Conservation (phyloP, 306 rosid genomes). For the Glycine soja region DNA sequence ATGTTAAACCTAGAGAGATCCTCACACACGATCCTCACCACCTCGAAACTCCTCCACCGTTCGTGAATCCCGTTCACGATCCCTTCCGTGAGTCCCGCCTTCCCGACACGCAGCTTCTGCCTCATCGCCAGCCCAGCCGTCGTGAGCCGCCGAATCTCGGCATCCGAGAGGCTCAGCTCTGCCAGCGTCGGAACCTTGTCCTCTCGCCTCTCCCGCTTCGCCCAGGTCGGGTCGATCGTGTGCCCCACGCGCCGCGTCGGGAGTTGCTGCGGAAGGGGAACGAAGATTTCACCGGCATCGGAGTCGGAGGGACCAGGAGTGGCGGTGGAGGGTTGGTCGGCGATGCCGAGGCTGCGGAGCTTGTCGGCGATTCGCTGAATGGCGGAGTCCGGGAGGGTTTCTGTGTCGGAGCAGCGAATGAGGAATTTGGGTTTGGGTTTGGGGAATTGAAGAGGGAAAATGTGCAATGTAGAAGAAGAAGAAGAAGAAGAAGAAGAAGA, state of each 20-base stretch:
- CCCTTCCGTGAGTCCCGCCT: slow-evolving; percentile 93
- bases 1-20: slow-evolving; percentile 81
- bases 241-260: slow-evolving; percentile 76
- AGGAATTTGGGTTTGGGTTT: slow-evolving; percentile 51
- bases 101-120: slow-evolving; percentile 81
- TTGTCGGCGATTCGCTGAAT: slow-evolving; percentile 87
- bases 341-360: slow-evolving; percentile 85
- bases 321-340: slow-evolving; percentile 46
- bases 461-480: slow-evolving; percentile 44
- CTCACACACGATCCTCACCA: slow-evolving; percentile 79
- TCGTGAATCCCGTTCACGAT: slow-evolving; percentile 90
- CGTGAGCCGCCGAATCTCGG: slow-evolving; percentile 70
- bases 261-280: slow-evolving; percentile 67
- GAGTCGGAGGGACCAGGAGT: background rate
- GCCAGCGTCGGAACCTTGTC: slow-evolving; percentile 78
- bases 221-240: slow-evolving; percentile 87
- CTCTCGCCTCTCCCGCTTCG: slow-evolving; percentile 44
- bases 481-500: background rate
- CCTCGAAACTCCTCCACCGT: slow-evolving; percentile 79
- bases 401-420: slow-evolving; percentile 62
- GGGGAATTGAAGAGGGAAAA: slow-evolving; percentile 55
- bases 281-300: slow-evolving; percentile 74
- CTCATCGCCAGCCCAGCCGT: slow-evolving; percentile 58
- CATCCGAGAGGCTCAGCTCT: slow-evolving; percentile 69
- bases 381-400: slow-evolving; percentile 71